A percentile compares a stretch with the other conserved stretches of the same genome.
Conservation (phyloP, 345 rosid genomes). For the Moricandia arvensis region DNA sequence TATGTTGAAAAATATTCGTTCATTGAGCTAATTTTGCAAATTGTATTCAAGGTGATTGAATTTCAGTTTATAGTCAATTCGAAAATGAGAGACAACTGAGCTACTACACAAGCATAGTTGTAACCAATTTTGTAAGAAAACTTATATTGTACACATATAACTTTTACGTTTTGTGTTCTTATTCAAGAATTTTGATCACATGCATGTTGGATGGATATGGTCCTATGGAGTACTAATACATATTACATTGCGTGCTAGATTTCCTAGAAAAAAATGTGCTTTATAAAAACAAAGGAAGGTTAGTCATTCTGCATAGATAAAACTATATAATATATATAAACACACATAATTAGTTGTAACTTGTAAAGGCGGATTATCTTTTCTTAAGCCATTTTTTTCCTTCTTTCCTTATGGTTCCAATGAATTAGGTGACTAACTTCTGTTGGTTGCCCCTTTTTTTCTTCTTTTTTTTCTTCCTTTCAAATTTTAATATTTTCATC, state of each 20-base stretch:
- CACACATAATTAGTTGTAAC: conserved; percentile 21
- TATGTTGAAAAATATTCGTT: not conserved
- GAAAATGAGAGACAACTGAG: not conserved
- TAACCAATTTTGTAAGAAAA: not conserved
- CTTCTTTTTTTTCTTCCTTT: conserved; percentile 9
- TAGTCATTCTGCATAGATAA: conserved; percentile 1
- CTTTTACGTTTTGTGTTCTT: not conserved
- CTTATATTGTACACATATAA: not conserved
- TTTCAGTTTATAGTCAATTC: not conserved
- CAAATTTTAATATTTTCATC: conserved; percentile 29
- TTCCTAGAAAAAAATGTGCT: conserved; percentile 7
- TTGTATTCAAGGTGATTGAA: not conserved
- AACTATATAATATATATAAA: not conserved
- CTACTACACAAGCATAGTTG: not conserved
- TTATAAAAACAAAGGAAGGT: conserved; percentile 10
- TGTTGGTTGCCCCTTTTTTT: conserved; percentile 25
- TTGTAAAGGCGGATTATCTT: conserved; percentile 32
- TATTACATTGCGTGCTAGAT: conserved; percentile 28
- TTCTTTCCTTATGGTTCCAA: conserved; percentile 35
- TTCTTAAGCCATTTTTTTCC: conserved; percentile 12
- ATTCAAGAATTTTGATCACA: conserved; percentile 5
- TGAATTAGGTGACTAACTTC: conserved; percentile 45
- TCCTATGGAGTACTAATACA: not conserved
- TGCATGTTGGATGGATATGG: conserved; percentile 17
- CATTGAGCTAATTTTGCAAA: not conserved